These are phyloP conservation scores for Cadophora malorum DNA, from an alignment of 2,329 filamentous ascomycete species.

Conservation along the genomic window DNA sequence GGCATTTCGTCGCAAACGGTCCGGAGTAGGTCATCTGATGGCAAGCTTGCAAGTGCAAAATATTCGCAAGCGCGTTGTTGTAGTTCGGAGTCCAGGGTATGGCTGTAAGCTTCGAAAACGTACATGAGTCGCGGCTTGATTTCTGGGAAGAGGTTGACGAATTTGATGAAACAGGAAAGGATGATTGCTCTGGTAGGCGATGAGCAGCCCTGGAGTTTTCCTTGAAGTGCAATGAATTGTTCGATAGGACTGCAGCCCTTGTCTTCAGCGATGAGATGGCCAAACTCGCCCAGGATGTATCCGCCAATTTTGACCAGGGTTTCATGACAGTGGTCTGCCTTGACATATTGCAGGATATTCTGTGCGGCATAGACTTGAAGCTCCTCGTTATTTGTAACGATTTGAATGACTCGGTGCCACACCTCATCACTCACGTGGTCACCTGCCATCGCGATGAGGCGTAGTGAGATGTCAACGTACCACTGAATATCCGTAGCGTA, in stretches of 20 bases:
- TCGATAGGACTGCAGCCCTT: slow-evolving; percentile 94
- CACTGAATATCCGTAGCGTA: slow-evolving; percentile 98
- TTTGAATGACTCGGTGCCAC: slow-evolving; percentile 98
- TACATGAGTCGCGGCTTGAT: slow-evolving; percentile 95
- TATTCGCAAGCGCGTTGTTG: slow-evolving; percentile 98
- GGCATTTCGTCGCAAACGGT: slow-evolving; percentile 99
- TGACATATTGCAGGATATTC: slow-evolving; percentile 90
- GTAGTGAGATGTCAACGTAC: slow-evolving; percentile 97
- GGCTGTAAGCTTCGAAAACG: slow-evolving; percentile 90
- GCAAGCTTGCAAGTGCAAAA: slow-evolving; percentile 80
- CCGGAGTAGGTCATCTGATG: slow-evolving; percentile 87
- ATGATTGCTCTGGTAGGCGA: slow-evolving; percentile 92
- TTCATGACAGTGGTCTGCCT: slow-evolving; percentile 92
- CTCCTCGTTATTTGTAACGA: slow-evolving; percentile 99
- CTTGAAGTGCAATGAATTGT: slow-evolving; percentile 90
- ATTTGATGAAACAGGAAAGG: slow-evolving; percentile 95
- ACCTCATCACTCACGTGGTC: slow-evolving; percentile 99
- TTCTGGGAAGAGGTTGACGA: slow-evolving; percentile 96
- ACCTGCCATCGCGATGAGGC: slow-evolving; percentile 93
- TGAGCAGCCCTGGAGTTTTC: slow-evolving; percentile 87
- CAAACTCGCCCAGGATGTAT: slow-evolving; percentile 95
- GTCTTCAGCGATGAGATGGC: slow-evolving; percentile 93
- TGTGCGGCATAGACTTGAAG: slow-evolving; percentile 95
- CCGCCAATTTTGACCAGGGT: slow-evolving; percentile 97
- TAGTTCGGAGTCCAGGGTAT: slow-evolving; percentile 92